A percentile compares a stretch with the other conserved stretches of the same genome.
Conservation (phyloP, 1,284 basidiomycete species). For the Xerocomus minutiporus region DNA sequence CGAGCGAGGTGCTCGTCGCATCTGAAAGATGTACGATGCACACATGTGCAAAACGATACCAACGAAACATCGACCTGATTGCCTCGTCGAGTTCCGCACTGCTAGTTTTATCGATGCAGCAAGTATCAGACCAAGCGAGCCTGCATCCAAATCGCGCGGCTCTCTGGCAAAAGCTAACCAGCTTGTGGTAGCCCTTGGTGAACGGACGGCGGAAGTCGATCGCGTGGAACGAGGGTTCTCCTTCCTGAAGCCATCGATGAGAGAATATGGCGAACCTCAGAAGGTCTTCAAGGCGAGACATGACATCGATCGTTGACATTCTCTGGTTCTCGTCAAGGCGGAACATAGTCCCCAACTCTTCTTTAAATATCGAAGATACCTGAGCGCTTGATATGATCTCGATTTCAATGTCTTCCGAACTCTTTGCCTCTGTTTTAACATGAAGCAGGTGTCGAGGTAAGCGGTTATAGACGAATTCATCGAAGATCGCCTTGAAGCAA, state of each 20-base stretch:
- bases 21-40: slow-evolving; percentile 19
- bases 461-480: slow-evolving; percentile 19
- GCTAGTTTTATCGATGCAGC: slow-evolving; percentile 21
- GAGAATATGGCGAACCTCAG: slow-evolving; percentile 20
- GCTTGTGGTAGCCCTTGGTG: slow-evolving; percentile 13
- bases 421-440: not conserved
- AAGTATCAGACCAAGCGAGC: slow-evolving; percentile 23
- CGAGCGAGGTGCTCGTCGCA: slow-evolving; percentile 2
- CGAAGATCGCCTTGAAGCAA: slow-evolving; percentile 11
- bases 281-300: not conserved
- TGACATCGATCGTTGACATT: slow-evolving; percentile 1
- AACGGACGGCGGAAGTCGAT: slow-evolving; percentile 2
- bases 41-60: slow-evolving; percentile 17
- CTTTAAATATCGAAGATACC: slow-evolving; percentile 10
- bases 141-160: slow-evolving; percentile 12
- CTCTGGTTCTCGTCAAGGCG: slow-evolving; percentile 1
- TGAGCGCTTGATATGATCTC: slow-evolving; percentile 11
- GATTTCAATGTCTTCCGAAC: slow-evolving; percentile 3
- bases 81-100: slow-evolving; percentile 24
- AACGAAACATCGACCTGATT: slow-evolving; percentile 23
- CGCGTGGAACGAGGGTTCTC: slow-evolving; percentile 10
- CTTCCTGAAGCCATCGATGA: slow-evolving; percentile 17
- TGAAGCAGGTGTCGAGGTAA: slow-evolving; percentile 15
- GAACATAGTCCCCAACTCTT: slow-evolving; percentile 12
- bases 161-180: slow-evolving; percentile 13